A percentile compares a stretch with the other conserved stretches of the same genome.
Conservation (phyloP, 2,329 filamentous ascomycete genomes). For the Botryotinia convoluta region DNA sequence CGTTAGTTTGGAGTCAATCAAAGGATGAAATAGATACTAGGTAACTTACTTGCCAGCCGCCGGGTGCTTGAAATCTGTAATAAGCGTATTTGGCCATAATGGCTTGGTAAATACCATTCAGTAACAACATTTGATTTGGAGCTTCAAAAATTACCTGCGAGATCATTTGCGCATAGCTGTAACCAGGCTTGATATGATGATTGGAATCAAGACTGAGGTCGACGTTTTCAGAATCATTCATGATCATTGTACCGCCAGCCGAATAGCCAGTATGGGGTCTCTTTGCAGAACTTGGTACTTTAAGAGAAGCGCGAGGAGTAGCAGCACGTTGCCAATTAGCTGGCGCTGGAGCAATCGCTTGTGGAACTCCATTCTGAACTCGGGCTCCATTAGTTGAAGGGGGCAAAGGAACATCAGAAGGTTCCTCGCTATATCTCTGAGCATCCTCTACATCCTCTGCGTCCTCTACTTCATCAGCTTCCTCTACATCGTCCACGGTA, state of each 20-base stretch:
- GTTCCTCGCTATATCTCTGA: not conserved
- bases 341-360: slow-evolving; percentile 58
- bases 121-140: slow-evolving; percentile 80
- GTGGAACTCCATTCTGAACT: slow-evolving; percentile 37
- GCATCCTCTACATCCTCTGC: slow-evolving; percentile 6
- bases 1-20: not conserved
- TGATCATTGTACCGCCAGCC: slow-evolving; percentile 44
- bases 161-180: slow-evolving; percentile 95
- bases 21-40: not conserved
- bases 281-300: slow-evolving; percentile 29
- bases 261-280: slow-evolving; percentile 34
- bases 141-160: slow-evolving; percentile 91
- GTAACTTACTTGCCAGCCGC: slow-evolving; percentile 81
- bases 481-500: slow-evolving; percentile 13
- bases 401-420: not conserved
- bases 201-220: slow-evolving; percentile 81
- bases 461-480: slow-evolving; percentile 26
- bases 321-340: slow-evolving; percentile 61
- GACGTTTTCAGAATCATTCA: slow-evolving; percentile 52
- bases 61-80: slow-evolving; percentile 71
- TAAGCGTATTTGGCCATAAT: slow-evolving; percentile 92
- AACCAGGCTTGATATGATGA: slow-evolving; percentile 90
- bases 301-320: slow-evolving; percentile 43
- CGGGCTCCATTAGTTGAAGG: slow-evolving; percentile 2
- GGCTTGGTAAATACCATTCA: slow-evolving; percentile 90